phyloP scores from a whole-genome alignment of 768 basidiomycete species.

The Suillus placidus region DNA sequence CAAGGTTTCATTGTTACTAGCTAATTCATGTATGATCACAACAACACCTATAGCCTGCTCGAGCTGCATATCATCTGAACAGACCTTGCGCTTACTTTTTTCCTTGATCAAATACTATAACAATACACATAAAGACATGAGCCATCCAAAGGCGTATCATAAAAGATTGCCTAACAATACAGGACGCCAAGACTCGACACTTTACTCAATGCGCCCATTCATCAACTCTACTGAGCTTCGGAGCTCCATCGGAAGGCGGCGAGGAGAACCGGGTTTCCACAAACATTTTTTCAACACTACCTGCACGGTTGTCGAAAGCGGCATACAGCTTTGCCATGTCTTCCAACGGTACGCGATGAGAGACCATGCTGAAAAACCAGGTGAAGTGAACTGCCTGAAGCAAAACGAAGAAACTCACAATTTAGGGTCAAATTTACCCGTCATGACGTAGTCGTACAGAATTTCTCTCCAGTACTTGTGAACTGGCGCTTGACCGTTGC shows the following conservation, averaged over 20 bases:
- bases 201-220: slow-evolving; percentile 40
- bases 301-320: slow-evolving; percentile 59
- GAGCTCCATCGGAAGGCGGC: slow-evolving; percentile 52
- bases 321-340: slow-evolving; percentile 66
- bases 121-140: background rate
- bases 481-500: slow-evolving; percentile 76
- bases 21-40: background rate
- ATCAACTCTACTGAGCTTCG: slow-evolving; percentile 52
- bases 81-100: slow-evolving; percentile 15
- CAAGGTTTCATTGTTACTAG: background rate
- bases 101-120: background rate
- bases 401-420: slow-evolving; percentile 44
- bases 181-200: background rate
- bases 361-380: slow-evolving; percentile 43
- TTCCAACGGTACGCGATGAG: slow-evolving; percentile 64
- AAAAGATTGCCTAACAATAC: background rate
- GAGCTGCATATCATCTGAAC: slow-evolving; percentile 19
- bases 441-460: slow-evolving; percentile 61
- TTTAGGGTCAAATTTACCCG: slow-evolving; percentile 66
- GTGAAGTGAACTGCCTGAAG: slow-evolving; percentile 5
- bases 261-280: slow-evolving; percentile 63
- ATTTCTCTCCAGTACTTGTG: slow-evolving; percentile 77
- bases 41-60: background rate
- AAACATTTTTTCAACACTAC: slow-evolving; percentile 72
- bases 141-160: background rate